Evolutionary conservation across 1,139 yeast genomes (phyloP), one percentile per base, ranked within the genome.

Genomic region (Debaryomycetaceae sp.): DNA sequence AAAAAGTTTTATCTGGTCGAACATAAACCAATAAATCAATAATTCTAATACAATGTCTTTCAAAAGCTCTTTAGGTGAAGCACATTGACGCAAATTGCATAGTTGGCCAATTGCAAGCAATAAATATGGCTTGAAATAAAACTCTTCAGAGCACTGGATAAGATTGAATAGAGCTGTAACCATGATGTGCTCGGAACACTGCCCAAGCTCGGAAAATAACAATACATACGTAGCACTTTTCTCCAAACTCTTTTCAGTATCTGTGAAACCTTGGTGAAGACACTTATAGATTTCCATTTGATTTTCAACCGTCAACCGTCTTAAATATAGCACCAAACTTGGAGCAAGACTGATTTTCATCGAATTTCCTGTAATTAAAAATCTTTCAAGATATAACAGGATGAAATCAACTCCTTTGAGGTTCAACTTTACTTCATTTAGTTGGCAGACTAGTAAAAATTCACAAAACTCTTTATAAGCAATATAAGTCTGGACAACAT

Each of bases 11-110:
- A 76, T 50, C 1, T 57, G 51, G 11, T 64, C 64, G 45, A 59
- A 65, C n/a, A 58, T 55, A 57, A 65, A 61, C 83, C 83, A 75
- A 41, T 65, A 62, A 50, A 69, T 64, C 37, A 75, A 57, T 4
- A 75, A 45, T 31, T 74, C 72, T 17, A 66, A 47, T 38, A 57
- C 58, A 23, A 65, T 54, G 8, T 53, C 40, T 39, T 55, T 54
- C 46, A 75, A 75, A 5, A 77, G 47, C 1, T 46, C 49, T 8
- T 42, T 51, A 1, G 65, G 42, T n/a, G 43, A 41, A 0, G 45
- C 24, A 2, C 64, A 37, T 0, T 50, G 46, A 42, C 57, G 50
- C 4, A 40, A 34, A 0, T 33, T 6, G 4, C 69, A 55, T 13
- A 73, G 57, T 1, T 45, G 38, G 0, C 41, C 17, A 0, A 78